These are phyloP conservation scores for Arctostaphylos glauca DNA, from an alignment of 148 eudicot species.

Conservation along the genomic window DNA sequence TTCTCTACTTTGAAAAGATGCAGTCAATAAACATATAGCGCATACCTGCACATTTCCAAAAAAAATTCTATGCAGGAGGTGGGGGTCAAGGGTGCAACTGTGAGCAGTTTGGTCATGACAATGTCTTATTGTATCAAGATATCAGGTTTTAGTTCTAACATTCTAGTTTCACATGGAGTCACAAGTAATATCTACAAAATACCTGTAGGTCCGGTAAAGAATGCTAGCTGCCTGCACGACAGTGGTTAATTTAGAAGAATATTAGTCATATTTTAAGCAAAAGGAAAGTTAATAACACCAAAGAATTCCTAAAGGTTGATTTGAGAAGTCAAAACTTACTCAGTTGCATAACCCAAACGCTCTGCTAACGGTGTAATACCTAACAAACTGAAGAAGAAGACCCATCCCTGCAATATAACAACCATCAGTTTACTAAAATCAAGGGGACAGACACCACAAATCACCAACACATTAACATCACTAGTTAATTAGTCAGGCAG, in stretches of 20 bases:
- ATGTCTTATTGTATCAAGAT: neutral
- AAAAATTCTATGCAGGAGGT: neutral
- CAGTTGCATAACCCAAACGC: conserved; percentile 88
- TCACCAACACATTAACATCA: neutral
- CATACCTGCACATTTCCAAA: neutral
- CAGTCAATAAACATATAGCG: neutral
- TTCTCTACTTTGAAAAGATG: neutral
- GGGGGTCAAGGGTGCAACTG: conserved; percentile 1
- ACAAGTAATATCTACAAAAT: conserved; percentile 12
- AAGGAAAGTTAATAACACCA: neutral
- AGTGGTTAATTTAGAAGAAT: conserved; percentile 8
- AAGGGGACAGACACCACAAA: conserved; percentile 2
- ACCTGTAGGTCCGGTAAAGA: conserved; percentile 89
- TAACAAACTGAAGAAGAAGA: conserved; percentile 75
- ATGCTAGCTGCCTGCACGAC: conserved; percentile 82
- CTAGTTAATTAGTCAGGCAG: neutral
- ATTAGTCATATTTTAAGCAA: neutral
- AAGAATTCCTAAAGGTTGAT: neutral
- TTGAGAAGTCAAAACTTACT: conserved; percentile 47
- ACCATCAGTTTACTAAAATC: conserved; percentile 13
- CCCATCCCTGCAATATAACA: conserved; percentile 66
- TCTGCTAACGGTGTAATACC: conserved; percentile 93
- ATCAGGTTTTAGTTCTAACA: neutral
- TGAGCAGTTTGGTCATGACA: neutral
- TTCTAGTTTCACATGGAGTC: neutral